Evolutionary conservation across 441 rosid species (phyloP).

Genomic region (Bruguiera hainesii): DNA sequence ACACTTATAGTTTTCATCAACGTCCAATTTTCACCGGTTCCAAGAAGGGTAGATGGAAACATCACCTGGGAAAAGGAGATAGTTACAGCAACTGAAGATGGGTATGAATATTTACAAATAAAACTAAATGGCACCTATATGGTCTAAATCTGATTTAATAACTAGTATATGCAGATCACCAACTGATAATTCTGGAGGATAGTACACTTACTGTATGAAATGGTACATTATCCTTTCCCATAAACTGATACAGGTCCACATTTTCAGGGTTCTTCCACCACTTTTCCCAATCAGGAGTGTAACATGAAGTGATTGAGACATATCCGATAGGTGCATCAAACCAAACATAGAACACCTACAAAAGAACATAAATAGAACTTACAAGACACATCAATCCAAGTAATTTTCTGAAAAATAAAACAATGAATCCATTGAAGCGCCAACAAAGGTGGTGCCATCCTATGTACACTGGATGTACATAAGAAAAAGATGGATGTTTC

Average conservation of each 20-base stretch:
- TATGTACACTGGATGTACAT: neutral
- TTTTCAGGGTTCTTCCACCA: slow-evolving; percentile 99
- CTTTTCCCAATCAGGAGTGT: slow-evolving; percentile 90
- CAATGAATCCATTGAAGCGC: neutral
- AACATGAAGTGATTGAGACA: slow-evolving; percentile 84
- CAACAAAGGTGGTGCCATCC: neutral
- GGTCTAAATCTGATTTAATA: neutral
- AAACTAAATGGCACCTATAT: neutral
- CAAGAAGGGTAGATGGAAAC: slow-evolving; percentile 84
- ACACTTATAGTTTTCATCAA: slow-evolving; percentile 90
- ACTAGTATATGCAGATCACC: neutral
- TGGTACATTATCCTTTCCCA: slow-evolving; percentile 98
- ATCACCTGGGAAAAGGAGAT: slow-evolving; percentile 51
- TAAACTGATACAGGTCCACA: slow-evolving; percentile 93
- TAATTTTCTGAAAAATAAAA: neutral
- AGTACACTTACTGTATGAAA: slow-evolving; percentile 81
- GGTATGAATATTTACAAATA: neutral
- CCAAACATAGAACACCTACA: slow-evolving; percentile 96
- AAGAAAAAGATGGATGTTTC: neutral
- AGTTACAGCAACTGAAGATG: neutral
- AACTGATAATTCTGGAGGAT: slow-evolving; percentile 11
- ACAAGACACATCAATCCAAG: neutral
- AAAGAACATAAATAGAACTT: slow-evolving; percentile 9
- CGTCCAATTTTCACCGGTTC: slow-evolving; percentile 87
- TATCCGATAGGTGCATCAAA: slow-evolving; percentile 99